phyloP scores from a whole-genome alignment of 176 grass and related monocot genomes.

The Avena insularis region DNA sequence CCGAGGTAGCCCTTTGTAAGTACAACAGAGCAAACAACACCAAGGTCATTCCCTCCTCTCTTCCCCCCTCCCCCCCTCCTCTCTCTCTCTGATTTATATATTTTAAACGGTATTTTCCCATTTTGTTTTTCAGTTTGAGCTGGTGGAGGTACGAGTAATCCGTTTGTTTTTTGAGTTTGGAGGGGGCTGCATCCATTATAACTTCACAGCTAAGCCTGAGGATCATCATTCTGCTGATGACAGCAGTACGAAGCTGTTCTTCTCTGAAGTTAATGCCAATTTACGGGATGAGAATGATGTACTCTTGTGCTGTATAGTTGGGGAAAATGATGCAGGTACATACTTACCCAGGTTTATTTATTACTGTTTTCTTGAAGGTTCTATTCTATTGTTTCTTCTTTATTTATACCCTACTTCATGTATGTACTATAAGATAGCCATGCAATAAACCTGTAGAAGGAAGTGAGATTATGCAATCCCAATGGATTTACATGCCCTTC shows the following conservation, averaged over 20 bases:
- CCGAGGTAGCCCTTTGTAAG: neutral
- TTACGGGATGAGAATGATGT: constrained; percentile 23
- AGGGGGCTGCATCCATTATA: constrained; percentile 5
- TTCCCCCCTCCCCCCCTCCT: neutral
- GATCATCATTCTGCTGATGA: neutral
- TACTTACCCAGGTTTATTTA: neutral
- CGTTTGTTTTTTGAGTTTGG: constrained; percentile 17
- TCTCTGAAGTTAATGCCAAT: constrained; percentile 20
- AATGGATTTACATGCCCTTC: neutral
- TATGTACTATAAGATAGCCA: neutral
- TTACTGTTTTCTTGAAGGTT: neutral
- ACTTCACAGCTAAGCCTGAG: constrained; percentile 7
- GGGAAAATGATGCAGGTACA: constrained; percentile 28
- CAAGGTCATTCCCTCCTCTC: neutral
- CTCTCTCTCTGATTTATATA: neutral
- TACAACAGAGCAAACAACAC: constrained; percentile 27
- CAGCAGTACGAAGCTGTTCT: neutral
- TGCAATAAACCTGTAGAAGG: neutral
- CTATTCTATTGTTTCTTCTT: neutral
- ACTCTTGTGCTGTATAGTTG: constrained; percentile 19
- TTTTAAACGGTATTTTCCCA: neutral
- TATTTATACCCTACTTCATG: neutral
- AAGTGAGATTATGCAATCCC: no score
- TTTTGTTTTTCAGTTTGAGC: neutral
- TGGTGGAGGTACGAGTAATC: neutral